These are phyloP conservation scores for Saccharomycopsis hybrid DNA, from an alignment of 1,139 yeast species.

Conservation along the genomic window DNA sequence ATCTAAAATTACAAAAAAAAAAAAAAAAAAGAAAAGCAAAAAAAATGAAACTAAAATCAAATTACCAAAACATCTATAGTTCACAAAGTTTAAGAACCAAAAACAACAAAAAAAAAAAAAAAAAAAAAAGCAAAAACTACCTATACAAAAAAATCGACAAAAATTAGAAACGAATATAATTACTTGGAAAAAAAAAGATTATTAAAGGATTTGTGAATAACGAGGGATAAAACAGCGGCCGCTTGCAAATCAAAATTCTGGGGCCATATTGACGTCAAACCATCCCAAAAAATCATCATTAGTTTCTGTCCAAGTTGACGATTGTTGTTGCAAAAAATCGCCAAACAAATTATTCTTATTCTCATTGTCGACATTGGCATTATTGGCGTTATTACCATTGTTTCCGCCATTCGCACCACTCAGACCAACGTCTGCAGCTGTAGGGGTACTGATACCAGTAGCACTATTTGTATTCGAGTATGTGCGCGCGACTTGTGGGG, in stretches of 20 bases:
- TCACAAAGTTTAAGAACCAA: neutral
- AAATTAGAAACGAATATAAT: neutral
- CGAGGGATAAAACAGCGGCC: neutral
- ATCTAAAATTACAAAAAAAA: neutral
- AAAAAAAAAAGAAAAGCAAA: neutral
- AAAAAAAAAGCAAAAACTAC: no score
- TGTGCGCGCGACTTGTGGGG: no score
- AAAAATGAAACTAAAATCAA: neutral
- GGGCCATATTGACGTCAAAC: conserved; percentile 72
- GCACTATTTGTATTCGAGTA: neutral
- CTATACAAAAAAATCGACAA: neutral
- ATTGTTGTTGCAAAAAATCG: conserved; percentile 65
- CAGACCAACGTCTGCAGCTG: neutral
- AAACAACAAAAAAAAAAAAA: neutral
- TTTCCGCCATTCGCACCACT: neutral
- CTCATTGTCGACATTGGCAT: conserved; percentile 19
- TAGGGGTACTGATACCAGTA: neutral
- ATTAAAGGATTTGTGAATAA: no score
- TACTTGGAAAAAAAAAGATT: neutral
- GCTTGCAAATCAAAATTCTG: conserved; percentile 40
- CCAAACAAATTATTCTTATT: conserved; percentile 26
- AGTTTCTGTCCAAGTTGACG: conserved; percentile 77
- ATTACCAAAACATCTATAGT: neutral
- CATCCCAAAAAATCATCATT: conserved; percentile 92
- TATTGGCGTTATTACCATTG: conserved; percentile 12